These are phyloP conservation scores for Chlorella vulgaris DNA, from an alignment of 139 green algal species.

Conservation along the genomic window DNA sequence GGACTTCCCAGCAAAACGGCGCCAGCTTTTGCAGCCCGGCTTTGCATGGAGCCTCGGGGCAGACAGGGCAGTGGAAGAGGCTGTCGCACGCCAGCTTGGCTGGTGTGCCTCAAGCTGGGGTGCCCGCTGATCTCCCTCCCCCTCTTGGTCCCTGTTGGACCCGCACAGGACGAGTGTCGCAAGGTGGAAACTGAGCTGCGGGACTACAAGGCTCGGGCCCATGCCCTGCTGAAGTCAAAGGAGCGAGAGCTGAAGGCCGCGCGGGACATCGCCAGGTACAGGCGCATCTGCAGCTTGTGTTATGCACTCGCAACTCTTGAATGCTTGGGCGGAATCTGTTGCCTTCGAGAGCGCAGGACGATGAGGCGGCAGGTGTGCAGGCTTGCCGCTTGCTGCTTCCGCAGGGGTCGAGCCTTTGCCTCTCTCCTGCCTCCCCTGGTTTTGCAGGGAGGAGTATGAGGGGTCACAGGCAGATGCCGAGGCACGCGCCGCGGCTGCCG, in stretches of 20 bases:
- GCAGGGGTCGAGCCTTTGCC: too few species aligned
- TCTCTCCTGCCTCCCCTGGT: background rate
- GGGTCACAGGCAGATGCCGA: conserved; percentile 32
- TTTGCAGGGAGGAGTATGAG: conserved; percentile 13
- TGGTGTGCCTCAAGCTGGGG: background rate
- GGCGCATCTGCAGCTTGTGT: background rate
- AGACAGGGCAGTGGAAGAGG: too few species aligned
- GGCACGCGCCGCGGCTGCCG: conserved; percentile 11
- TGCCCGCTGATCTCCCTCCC: background rate
- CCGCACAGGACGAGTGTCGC: background rate
- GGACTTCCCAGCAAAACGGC: background rate
- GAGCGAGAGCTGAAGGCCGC: conserved; percentile 46
- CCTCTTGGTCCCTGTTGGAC: background rate
- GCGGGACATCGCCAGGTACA: conserved; percentile 14
- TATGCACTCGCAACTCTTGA: background rate
- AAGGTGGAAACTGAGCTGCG: conserved; percentile 38
- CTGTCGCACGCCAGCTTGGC: too few species aligned
- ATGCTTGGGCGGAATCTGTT: too few species aligned
- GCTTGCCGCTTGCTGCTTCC: background rate
- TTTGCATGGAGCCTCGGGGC: too few species aligned
- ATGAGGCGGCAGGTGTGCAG: too few species aligned
- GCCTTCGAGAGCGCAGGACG: too few species aligned
- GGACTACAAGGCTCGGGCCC: conserved; percentile 64
- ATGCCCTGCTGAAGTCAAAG: conserved; percentile 56
- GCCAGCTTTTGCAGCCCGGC: too few species aligned